These are phyloP conservation scores for Epichloe bromicola DNA, from an alignment of 2,329 filamentous ascomycete species.

Conservation along the genomic window DNA sequence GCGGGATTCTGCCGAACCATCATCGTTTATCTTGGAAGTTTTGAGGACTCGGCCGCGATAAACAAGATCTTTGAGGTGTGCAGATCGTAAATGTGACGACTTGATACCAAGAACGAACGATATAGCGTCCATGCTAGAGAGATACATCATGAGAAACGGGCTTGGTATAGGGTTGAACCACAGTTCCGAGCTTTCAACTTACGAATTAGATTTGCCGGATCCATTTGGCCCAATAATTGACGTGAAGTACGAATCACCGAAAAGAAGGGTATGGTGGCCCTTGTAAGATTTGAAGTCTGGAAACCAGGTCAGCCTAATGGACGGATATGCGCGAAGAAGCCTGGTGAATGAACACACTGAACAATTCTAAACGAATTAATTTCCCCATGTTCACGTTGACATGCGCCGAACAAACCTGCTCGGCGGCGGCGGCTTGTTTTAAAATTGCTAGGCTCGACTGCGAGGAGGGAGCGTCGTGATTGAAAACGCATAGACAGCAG, in stretches of 20 bases:
- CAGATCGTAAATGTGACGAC: conserved; percentile 91
- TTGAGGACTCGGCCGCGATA: conserved; percentile 91
- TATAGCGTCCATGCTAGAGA: conserved; percentile 85
- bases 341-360: conserved; percentile 46
- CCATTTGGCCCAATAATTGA: conserved; percentile 99
- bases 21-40: conserved; percentile 83
- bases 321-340: neutral
- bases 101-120: conserved; percentile 98
- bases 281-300: conserved; percentile 99
- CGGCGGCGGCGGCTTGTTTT: neutral
- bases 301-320: conserved; percentile 5
- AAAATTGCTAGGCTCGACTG: neutral
- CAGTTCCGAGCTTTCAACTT: conserved; percentile 21
- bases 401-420: neutral
- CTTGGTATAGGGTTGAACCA: neutral
- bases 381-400: conserved; percentile 65
- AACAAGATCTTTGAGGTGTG: conserved; percentile 85
- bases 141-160: neutral
- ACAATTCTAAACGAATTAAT: conserved; percentile 85
- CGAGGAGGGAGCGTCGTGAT: neutral
- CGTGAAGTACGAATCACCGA: conserved; percentile 97
- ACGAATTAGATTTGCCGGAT: conserved; percentile 98
- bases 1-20: conserved; percentile 59
- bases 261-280: conserved; percentile 84
- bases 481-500: neutral